Conservation (phyloP, 208 protist genomes). For the Leishmania tarentolae region DNA sequence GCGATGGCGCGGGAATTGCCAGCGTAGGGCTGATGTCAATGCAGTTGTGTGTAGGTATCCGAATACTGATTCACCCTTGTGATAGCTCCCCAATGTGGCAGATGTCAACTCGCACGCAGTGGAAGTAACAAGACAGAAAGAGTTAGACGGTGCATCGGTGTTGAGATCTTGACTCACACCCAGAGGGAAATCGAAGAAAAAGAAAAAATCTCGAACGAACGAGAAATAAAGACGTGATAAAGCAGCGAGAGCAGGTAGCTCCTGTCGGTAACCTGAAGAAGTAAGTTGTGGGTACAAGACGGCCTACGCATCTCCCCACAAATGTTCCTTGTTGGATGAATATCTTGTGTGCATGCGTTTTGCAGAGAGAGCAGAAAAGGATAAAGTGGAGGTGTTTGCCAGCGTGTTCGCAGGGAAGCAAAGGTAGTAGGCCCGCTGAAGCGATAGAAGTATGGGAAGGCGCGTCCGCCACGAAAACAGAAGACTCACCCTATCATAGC, state of each 20-base stretch:
- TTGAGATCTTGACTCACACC: background rate
- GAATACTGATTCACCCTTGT: background rate
- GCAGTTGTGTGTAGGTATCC: background rate
- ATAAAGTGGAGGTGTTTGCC: background rate
- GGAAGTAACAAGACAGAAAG: no score
- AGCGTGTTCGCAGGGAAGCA: background rate
- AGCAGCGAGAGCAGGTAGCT: background rate
- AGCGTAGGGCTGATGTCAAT: background rate
- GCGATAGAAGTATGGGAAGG: background rate
- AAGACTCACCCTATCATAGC: background rate
- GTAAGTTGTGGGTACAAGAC: background rate
- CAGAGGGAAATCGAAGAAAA: background rate
- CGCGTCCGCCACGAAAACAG: background rate
- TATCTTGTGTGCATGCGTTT: background rate
- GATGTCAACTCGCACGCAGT: no score
- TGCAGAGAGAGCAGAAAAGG: background rate
- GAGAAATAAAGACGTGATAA: background rate
- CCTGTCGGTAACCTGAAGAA: background rate
- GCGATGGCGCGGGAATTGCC: background rate
- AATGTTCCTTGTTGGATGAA: background rate
- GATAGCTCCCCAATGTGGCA: background rate
- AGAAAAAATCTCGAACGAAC: background rate
- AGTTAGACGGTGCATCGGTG: no score
- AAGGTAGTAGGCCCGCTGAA: background rate
- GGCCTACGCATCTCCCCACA: background rate